phyloP scores from a whole-genome alignment of 495 filamentous ascomycete species.

The Penicillium lagena region DNA sequence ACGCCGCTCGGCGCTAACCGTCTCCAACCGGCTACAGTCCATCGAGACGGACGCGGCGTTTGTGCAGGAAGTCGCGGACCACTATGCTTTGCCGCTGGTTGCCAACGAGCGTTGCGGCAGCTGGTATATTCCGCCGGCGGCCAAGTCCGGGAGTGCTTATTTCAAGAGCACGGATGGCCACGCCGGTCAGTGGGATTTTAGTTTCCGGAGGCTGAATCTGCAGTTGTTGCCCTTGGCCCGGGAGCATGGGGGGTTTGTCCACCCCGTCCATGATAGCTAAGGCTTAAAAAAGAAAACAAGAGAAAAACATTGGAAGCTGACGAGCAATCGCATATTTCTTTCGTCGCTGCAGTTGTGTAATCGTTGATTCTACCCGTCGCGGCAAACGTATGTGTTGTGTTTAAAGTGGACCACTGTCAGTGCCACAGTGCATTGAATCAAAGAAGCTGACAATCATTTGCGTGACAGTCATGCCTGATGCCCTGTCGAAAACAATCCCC shows the following conservation, averaged over 20 bases:
- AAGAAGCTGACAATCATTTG: constrained; percentile 8
- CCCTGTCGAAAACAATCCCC: constrained; percentile 85
- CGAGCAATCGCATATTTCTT: not conserved
- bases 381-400: constrained; percentile 62
- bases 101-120: constrained; percentile 92
- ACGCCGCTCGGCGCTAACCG: constrained; percentile 67
- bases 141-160: constrained; percentile 69
- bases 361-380: constrained; percentile 90
- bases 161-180: constrained; percentile 99
- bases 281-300: too few relatives aligned
- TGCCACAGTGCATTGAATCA: constrained; percentile 1
- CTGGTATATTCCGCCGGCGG: constrained; percentile 77
- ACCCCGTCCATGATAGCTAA: too few relatives aligned
- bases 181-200: constrained; percentile 83
- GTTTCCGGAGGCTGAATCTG: constrained; percentile 74
- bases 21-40: constrained; percentile 70
- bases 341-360: constrained; percentile 60
- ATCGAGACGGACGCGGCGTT: constrained; percentile 65
- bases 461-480: constrained; percentile 74
- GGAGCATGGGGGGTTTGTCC: constrained; percentile 55
- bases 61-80: constrained; percentile 47
- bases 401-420: not conserved
- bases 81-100: constrained; percentile 66
- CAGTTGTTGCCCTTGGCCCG: constrained; percentile 62
- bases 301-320: too few relatives aligned